Evolutionary conservation across 495 filamentous ascomycete genomes (phyloP), one percentile per base, ranked within the genome.

Genomic region (Aspergillus coremiiformis): DNA sequence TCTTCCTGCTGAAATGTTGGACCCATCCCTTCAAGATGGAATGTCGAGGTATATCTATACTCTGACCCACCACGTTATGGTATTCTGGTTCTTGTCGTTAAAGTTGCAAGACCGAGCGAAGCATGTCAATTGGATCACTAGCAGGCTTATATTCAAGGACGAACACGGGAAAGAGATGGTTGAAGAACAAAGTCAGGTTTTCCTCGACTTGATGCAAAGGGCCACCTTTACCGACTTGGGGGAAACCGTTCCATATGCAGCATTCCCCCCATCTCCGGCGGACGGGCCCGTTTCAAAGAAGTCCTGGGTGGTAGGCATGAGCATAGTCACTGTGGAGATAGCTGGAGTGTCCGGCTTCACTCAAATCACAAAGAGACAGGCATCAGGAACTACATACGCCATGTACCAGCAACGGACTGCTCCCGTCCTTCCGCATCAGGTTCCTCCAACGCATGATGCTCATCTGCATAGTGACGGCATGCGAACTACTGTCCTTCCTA

Each of bases 131-230:
- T 96, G 89, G 89, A 95, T 97, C 54, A 84, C 87, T n/a, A 90
- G 86, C 63, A 85, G 87, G 52, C 76, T 99, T 24, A 86, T 87
- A 21, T 74, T 77, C 49, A 82, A 77, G 48, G 86, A 95, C 58
- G 78, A 80, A 15, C 76, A 84, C 55, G 89, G 88, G 5, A 82
- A 80, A 22, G 81, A 87, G 24, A 80, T 79, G 22, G 77, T 93
- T 17, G 94, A 97, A 57, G 91, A 97, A 64, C 92, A 96, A 61
- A 92, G 89, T 26, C 83, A 91, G 52, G 88, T 96, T 11, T 92
- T 91, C 20, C 84, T 96, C 35, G 94, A 99, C 66, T 85, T 97
- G 74, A 92, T 99, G 86, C 90, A 96, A 59, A 78, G 90, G 52
- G 84, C 90, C 33, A 84, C 90, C 10, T 96, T 85, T 65, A 89